Base-by-base conservation (phyloP, 192 early-diverging fungal genomes). In the Chytriomyces sp. region DNA sequence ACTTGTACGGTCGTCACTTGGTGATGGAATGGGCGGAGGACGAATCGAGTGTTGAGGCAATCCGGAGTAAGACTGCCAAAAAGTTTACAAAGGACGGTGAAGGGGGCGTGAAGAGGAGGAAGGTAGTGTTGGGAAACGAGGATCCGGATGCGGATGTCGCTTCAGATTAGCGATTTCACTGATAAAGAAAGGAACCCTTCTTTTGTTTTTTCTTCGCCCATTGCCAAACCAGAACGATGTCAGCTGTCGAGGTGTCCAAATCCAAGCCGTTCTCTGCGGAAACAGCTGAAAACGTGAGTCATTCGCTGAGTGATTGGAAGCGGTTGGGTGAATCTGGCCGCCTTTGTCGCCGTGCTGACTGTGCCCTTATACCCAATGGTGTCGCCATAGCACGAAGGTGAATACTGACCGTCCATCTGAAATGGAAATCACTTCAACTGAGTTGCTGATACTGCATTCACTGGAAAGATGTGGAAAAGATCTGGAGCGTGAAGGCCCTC, bases 1-100 rank as follows among this genome's bases (percentile, higher is more conserved):
- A 99, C 85, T 90, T 99, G 84, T 95, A 96, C 64, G 98, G 98
- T 64, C 89, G 98, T 30, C 98, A 97, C 76, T 76, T 99, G 75
- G 95, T 99, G 5, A 83, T 98, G 52, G 95, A 95, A 81, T 99
- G 91, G 91, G 98, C 96, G 19, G 87, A 94, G 70, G 89, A 91
- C 28, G 93, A 93, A 37, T 41, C 59, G 14, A 85, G 84, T 59
- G 81, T 96, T 52, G 90, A 94, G 68, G 90, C 89, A 5, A 85
- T 96, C 64, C 82, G 96, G 74, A 88, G 91, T 72, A 98, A 96
- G 81, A 90, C 91, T 26, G 90, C 86, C 6, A 91, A 90, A 59
- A 86, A 90, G 57, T 98, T 91, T 88, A 78, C 85, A 19, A 86
- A 82, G 39, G 82, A 84, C 5, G 81, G 80, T 12, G 64, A 60